A percentile compares a stretch with the other conserved stretches of the same genome.
Conservation (phyloP, 83 land plant genomes). For the Picea abies region DNA sequence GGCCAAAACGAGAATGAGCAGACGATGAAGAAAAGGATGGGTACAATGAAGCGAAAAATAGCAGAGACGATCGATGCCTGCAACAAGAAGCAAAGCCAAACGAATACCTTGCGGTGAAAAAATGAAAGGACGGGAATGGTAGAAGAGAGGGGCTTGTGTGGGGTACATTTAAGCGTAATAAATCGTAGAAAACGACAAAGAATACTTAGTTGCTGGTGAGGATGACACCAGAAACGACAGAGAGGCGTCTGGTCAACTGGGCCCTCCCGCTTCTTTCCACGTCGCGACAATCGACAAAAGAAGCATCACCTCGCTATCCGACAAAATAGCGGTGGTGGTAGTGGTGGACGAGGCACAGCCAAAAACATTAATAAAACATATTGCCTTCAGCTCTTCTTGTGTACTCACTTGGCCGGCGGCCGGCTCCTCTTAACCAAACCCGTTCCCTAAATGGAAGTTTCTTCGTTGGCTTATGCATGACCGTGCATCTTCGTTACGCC, state of each 20-base stretch:
- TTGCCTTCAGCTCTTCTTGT: too few species aligned
- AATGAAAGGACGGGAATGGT: background rate
- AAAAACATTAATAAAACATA: too few species aligned
- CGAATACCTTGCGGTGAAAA: background rate
- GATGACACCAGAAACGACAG: background rate
- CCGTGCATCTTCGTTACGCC: too few species aligned
- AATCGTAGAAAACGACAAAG: background rate
- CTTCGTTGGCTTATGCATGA: too few species aligned
- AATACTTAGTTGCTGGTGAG: background rate
- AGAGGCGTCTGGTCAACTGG: conserved; percentile 2
- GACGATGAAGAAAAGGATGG: background rate
- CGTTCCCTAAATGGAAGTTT: too few species aligned
- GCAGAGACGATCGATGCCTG: background rate
- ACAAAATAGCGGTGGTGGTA: too few species aligned
- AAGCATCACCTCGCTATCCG: too few species aligned
- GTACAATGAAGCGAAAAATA: background rate
- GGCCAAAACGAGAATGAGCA: background rate
- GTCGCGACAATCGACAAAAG: background rate
- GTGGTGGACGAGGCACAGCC: too few species aligned
- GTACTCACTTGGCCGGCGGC: too few species aligned
- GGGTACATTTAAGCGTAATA: background rate
- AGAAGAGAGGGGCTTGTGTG: background rate
- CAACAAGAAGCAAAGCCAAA: background rate
- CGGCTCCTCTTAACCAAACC: too few species aligned
- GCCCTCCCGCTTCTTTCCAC: background rate